These are phyloP conservation scores for Colletotrichum costaricense DNA, from an alignment of 2,329 filamentous ascomycete species.

Conservation along the genomic window DNA sequence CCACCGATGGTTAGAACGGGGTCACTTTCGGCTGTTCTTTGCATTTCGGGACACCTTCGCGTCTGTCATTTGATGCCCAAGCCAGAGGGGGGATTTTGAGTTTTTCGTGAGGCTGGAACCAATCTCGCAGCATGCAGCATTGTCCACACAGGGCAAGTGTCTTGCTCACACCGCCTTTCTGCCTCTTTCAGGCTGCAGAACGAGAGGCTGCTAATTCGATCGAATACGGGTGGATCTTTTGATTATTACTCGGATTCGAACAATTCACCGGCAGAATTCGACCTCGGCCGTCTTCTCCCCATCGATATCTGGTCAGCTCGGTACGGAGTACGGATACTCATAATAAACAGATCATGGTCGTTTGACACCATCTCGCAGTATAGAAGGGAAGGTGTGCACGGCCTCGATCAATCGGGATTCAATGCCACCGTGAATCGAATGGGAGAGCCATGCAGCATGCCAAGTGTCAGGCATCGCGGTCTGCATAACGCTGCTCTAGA, in stretches of 20 bases:
- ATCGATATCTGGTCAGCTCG: not conserved
- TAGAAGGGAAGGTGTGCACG: not conserved
- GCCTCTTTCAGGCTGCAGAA: not conserved
- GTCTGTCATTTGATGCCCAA: conserved; percentile 31
- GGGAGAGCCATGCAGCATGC: conserved; percentile 22
- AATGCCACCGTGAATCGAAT: conserved; percentile 14
- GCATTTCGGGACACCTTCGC: conserved; percentile 17
- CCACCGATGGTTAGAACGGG: conserved; percentile 19
- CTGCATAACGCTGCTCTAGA: conserved; percentile 11
- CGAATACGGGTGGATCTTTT: conserved; percentile 14
- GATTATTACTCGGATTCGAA: not conserved
- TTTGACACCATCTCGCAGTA: not conserved
- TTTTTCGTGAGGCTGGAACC: conserved; percentile 35
- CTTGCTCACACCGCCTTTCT: conserved; percentile 8
- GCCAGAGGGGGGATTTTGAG: conserved; percentile 30
- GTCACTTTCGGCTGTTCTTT: conserved; percentile 30
- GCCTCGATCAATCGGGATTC: conserved; percentile 16
- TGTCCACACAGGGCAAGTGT: conserved; percentile 16
- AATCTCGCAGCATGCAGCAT: conserved; percentile 25
- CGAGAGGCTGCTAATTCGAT: conserved; percentile 9
- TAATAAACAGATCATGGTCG: not conserved
- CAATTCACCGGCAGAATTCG: conserved; percentile 11
- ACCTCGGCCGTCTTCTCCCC: not conserved
- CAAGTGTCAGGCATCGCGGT: conserved; percentile 11
- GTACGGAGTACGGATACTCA: not conserved